A percentile compares a stretch with the other conserved stretches of the same genome.
phyloP scores from a whole-genome alignment of 2,329 filamentous ascomycete species.

The Botrytis tulipae region DNA sequence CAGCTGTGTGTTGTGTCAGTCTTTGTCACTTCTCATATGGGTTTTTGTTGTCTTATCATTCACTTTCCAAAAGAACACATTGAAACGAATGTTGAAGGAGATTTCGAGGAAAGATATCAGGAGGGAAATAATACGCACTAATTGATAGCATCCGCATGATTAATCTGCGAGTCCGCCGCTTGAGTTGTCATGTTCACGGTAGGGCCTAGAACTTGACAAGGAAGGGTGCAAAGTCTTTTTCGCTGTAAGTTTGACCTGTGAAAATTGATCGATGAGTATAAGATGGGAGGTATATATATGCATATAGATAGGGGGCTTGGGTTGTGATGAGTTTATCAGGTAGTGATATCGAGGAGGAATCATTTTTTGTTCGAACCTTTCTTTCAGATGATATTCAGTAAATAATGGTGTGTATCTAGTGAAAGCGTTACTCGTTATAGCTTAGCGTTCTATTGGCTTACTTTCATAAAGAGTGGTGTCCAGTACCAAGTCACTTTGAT shows the following conservation, averaged over 20 bases:
- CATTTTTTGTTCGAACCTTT: constrained; percentile 7
- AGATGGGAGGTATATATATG: background rate
- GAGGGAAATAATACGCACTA: constrained; percentile 6
- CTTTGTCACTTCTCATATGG: background rate
- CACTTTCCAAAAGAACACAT: accelerated
- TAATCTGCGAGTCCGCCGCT: constrained; percentile 15
- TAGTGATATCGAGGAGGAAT: background rate
- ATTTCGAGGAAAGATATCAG: background rate
- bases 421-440: background rate
- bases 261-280: background rate
- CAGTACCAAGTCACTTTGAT: background rate
- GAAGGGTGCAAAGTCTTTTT: too few species aligned
- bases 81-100: background rate
- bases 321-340: background rate
- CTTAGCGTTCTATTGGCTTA: background rate
- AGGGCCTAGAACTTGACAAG: background rate
- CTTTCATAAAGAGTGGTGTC: too few species aligned
- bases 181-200: background rate
- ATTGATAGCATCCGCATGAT: constrained; percentile 16
- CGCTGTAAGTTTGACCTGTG: too few species aligned
- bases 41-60: background rate
- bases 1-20: constrained; percentile 38
- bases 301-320: background rate
- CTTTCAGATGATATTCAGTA: background rate
- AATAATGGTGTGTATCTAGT: background rate